Evolutionary conservation across 345 rosid genomes (phyloP).

Genomic region (Arabidopsis suecica): DNA sequence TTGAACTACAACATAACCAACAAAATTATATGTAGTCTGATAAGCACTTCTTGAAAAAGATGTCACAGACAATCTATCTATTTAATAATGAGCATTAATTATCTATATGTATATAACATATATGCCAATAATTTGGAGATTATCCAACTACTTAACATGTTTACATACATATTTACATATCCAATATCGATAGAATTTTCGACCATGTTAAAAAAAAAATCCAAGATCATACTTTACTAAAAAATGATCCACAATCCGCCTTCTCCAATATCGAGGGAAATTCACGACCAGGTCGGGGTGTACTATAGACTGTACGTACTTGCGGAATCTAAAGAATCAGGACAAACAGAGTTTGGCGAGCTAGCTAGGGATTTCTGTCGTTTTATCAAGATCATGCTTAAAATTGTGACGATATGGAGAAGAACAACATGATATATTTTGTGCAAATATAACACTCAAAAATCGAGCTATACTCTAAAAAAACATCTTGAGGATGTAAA

Average conservation of each 20-base stretch:
- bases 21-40: background rate
- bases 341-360: background rate
- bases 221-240: conserved; percentile 1
- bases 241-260: background rate
- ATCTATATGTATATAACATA: background rate
- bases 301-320: conserved; percentile 15
- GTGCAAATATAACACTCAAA: background rate
- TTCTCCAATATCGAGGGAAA: conserved; percentile 7
- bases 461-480: conserved; percentile 6
- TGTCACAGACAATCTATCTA: background rate
- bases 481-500: conserved; percentile 8
- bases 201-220: conserved; percentile 5
- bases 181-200: background rate
- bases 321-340: conserved; percentile 17
- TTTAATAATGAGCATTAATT: background rate
- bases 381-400: background rate
- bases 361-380: conserved; percentile 10
- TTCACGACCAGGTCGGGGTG: background rate
- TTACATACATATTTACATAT: too few relatives aligned
- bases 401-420: background rate
- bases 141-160: background rate
- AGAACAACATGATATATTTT: background rate
- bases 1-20: background rate
- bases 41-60: background rate
- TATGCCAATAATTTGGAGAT: background rate